phyloP scores from a whole-genome alignment of 192 early-diverging fungal species.

The Phycomyces blakesleeanus region DNA sequence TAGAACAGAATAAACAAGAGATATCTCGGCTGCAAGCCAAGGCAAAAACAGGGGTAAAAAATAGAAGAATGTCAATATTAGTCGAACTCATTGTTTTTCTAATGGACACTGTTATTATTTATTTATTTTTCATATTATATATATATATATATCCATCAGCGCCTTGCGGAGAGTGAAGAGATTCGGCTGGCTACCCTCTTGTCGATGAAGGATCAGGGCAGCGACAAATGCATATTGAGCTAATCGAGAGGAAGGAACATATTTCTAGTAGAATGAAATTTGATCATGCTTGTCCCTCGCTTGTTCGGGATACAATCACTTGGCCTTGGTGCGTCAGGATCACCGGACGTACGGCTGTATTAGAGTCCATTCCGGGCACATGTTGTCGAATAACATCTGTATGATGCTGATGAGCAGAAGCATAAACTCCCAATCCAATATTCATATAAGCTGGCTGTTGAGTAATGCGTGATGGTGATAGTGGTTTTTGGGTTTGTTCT shows the following conservation, averaged over 20 bases:
- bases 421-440: slow-evolving; percentile 34
- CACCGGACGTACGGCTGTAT: too few species aligned
- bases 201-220: slow-evolving; percentile 5
- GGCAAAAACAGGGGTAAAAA: not conserved
- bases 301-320: too few species aligned
- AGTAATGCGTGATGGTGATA: not conserved
- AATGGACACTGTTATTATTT: too few species aligned
- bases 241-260: not conserved
- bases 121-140: too few species aligned
- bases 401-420: slow-evolving; percentile 35
- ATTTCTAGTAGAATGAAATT: too few species aligned
- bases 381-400: slow-evolving; percentile 34
- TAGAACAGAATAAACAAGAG: slow-evolving; percentile 13
- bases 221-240: slow-evolving; percentile 1
- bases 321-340: too few species aligned
- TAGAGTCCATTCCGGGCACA: not conserved
- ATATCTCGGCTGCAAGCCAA: slow-evolving; percentile 9
- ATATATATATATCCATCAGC: not conserved
- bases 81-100: too few species aligned
- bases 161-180: slow-evolving; percentile 17
- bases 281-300: too few species aligned
- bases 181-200: slow-evolving; percentile 16
- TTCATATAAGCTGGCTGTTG: slow-evolving; percentile 14
- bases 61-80: too few species aligned
- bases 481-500: slow-evolving; percentile 8